Conservation (phyloP, 176 grass and related monocot species). For the Bolboschoenus planiculmis region DNA sequence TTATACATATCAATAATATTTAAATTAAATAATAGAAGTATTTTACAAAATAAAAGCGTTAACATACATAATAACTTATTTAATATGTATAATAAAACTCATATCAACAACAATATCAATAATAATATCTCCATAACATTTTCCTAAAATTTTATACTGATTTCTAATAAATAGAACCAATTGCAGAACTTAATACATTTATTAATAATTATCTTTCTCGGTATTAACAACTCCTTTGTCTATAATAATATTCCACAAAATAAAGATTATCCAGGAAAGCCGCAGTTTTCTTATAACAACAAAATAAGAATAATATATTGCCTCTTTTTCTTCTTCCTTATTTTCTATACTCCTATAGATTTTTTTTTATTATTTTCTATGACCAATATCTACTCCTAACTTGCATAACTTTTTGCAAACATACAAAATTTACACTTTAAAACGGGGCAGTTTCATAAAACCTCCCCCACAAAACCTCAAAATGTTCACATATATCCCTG, state of each 20-base stretch:
- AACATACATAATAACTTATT: no score
- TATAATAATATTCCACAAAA: neutral
- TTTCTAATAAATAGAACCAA: neutral
- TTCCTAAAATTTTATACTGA: no score
- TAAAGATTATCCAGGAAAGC: no score
- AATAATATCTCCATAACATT: no score
- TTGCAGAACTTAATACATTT: neutral
- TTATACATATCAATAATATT: no score
- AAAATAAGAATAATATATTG: no score
- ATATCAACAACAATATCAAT: no score
- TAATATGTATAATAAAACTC: no score
- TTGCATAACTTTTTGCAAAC: neutral
- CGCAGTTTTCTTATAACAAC: no score
- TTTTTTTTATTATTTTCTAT: conserved; percentile 2
- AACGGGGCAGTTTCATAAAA: neutral
- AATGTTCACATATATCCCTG: conserved; percentile 1
- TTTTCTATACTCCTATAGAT: conserved; percentile 14
- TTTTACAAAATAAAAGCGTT: no score
- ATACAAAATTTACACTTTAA: conserved; percentile 9
- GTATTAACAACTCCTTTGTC: neutral
- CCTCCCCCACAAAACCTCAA: neutral
- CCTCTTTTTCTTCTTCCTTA: neutral
- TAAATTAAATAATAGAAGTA: no score
- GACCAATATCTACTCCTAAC: neutral
- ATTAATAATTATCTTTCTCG: neutral